Evolutionary conservation across 306 rosid species (phyloP).

Genomic region (Clitoria ternatea): DNA sequence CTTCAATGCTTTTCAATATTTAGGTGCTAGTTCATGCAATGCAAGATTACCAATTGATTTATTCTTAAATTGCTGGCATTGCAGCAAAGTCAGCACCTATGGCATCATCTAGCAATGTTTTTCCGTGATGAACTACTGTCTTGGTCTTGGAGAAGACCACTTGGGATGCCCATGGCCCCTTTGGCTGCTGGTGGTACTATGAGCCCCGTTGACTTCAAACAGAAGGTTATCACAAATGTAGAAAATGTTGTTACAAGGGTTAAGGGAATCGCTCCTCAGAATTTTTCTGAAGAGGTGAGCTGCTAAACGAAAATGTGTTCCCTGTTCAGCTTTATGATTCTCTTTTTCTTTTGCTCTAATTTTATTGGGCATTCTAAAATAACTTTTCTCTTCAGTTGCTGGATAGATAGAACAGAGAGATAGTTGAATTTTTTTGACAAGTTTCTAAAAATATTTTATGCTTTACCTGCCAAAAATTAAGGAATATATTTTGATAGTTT

Average conservation of each 20-base stretch:
- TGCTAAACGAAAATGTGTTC: neutral
- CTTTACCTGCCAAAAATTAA: neutral
- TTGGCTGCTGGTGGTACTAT: constrained; percentile 74
- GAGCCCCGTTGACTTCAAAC: constrained; percentile 81
- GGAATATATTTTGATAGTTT: neutral
- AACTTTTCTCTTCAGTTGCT: neutral
- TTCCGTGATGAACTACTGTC: constrained; percentile 98
- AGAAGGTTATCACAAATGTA: constrained; percentile 84
- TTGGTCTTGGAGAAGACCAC: constrained; percentile 99
- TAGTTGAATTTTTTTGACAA: neutral
- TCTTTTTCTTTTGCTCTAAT: neutral
- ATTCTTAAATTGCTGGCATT: constrained; percentile 25
- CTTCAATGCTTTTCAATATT: neutral
- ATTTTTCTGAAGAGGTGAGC: constrained; percentile 85
- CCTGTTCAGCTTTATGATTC: neutral
- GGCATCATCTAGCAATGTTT: constrained; percentile 99
- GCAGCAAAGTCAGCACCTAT: constrained; percentile 96
- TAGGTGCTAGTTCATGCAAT: constrained; percentile 11
- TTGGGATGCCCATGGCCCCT: constrained; percentile 84
- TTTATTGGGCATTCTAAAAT: neutral
- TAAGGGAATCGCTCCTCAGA: constrained; percentile 82
- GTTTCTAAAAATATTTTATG: neutral
- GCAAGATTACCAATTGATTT: constrained; percentile 4
- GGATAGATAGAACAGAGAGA: neutral
- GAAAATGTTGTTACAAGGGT: constrained; percentile 74